Percentiles rank a stretch among this genome's conserved stretches.
Conservation (phyloP, 2,329 filamentous ascomycete genomes). For the Scorias spongiosa region DNA sequence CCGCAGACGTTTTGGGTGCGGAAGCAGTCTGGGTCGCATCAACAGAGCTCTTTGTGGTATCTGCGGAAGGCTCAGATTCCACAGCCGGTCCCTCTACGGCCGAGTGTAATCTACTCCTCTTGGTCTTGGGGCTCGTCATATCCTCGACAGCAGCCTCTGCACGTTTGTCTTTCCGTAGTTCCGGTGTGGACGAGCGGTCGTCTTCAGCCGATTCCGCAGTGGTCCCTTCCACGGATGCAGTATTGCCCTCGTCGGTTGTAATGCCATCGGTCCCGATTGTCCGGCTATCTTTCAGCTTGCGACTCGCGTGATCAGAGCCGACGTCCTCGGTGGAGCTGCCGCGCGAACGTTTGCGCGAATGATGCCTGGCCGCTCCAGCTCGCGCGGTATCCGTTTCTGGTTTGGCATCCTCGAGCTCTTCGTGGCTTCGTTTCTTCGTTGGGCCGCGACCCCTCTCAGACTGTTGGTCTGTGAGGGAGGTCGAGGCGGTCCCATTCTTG, state of each 20-base stretch:
- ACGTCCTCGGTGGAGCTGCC: constrained; percentile 25
- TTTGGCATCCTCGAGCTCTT: constrained; percentile 26
- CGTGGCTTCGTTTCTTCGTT: constrained; percentile 31
- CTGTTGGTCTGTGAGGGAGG: constrained; percentile 1
- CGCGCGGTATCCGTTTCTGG: constrained; percentile 14
- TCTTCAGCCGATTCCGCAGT: constrained; percentile 12
- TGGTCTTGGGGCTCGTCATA: constrained; percentile 32
- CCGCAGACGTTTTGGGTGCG: constrained; percentile 1
- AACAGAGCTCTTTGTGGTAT: constrained; percentile 7
- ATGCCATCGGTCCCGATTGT: constrained; percentile 8
- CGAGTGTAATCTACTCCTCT: constrained; percentile 25
- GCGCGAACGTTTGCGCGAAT: constrained; percentile 32
- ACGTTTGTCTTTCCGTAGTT: constrained; percentile 5
- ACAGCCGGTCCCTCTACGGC: constrained; percentile 12
- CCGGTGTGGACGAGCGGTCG: constrained; percentile 8
- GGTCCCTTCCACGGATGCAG: constrained; percentile 1
- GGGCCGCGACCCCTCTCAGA: constrained; percentile 10
- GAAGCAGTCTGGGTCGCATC: constrained; percentile 11
- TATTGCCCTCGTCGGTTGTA: not conserved
- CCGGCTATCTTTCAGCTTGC: constrained; percentile 19
- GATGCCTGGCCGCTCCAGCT: constrained; percentile 23
- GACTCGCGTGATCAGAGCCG: constrained; percentile 16
- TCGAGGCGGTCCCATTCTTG: constrained; percentile 12
- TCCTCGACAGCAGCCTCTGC: constrained; percentile 8
- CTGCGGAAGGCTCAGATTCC: constrained; percentile 6